Evolutionary conservation across 148 eudicot genomes (phyloP).

Genomic region (Silene uniflora): DNA sequence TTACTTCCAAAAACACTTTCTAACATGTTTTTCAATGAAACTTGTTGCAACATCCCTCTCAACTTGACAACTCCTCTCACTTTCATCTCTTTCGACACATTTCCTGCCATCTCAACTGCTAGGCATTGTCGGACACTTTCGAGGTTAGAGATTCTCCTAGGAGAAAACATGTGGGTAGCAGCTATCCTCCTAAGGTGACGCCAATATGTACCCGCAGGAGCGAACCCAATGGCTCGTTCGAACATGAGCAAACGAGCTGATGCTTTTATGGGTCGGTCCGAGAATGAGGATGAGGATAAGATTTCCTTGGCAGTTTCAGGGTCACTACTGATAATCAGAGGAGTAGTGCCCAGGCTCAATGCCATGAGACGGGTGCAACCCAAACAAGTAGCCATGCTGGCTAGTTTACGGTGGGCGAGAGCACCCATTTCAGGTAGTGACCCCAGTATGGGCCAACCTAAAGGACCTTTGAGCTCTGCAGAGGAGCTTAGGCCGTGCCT

Average conservation of each 20-base stretch:
- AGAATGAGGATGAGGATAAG: slow-evolving; percentile 48
- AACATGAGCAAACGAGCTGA: slow-evolving; percentile 68
- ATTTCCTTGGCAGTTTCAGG: slow-evolving; percentile 74
- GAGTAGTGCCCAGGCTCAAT: slow-evolving; percentile 56
- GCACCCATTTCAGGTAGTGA: slow-evolving; percentile 51
- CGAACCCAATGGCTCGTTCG: slow-evolving; percentile 74
- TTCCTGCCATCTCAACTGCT: slow-evolving; percentile 40
- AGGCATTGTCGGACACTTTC: slow-evolving; percentile 45
- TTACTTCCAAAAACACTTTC: slow-evolving; percentile 69
- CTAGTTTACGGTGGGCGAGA: slow-evolving; percentile 62
- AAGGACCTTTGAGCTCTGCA: slow-evolving; percentile 45
- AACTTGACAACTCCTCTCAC: slow-evolving; percentile 41
- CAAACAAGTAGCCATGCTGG: slow-evolving; percentile 39
- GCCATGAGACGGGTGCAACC: slow-evolving; percentile 63
- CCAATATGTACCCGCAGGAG: slow-evolving; percentile 67
- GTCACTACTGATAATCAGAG: slow-evolving; percentile 57
- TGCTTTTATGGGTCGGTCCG: slow-evolving; percentile 64
- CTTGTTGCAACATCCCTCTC: slow-evolving; percentile 48
- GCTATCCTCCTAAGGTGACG: slow-evolving; percentile 55
- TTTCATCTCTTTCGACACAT: slow-evolving; percentile 38
- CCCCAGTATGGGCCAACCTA: slow-evolving; percentile 69
- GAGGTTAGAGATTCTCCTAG: slow-evolving; percentile 47
- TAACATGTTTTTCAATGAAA: slow-evolving; percentile 53
- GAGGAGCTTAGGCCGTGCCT: slow-evolving; percentile 23
- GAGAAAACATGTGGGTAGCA: slow-evolving; percentile 56